Conservation (phyloP, 2,329 filamentous ascomycete species). For the Calonectria pseudoreteaudii region DNA sequence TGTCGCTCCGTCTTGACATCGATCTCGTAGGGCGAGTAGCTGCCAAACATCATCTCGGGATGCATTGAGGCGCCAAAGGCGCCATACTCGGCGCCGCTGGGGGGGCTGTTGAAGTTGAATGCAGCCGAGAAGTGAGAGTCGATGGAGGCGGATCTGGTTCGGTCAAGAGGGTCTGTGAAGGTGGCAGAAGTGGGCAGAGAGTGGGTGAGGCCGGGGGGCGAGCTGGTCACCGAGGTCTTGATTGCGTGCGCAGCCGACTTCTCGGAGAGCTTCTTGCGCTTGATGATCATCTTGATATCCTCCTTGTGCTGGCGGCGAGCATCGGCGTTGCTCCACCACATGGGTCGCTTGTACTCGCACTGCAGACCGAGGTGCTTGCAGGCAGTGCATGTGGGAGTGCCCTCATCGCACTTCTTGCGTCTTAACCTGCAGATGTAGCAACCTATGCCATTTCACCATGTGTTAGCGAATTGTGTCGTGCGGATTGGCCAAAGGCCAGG, state of each 20-base stretch:
- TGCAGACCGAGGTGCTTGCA: constrained; percentile 81
- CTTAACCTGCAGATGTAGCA: constrained; percentile 77
- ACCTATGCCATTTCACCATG: constrained; percentile 53
- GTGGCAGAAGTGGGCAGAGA: constrained; percentile 85
- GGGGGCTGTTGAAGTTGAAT: constrained; percentile 79
- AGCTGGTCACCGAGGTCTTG: constrained; percentile 66
- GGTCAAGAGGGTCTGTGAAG: constrained; percentile 79
- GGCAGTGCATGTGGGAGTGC: constrained; percentile 70
- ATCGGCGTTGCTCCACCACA: constrained; percentile 98
- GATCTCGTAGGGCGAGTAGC: constrained; percentile 86
- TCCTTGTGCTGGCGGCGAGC: constrained; percentile 90
- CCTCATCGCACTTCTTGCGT: constrained; percentile 78
- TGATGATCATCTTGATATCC: constrained; percentile 96
- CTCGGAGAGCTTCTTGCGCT: constrained; percentile 93
- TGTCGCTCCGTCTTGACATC: constrained; percentile 97
- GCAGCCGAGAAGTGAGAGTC: constrained; percentile 81
- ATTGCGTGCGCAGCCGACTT: constrained; percentile 73
- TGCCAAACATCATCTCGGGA: constrained; percentile 67
- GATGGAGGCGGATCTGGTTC: constrained; percentile 80
- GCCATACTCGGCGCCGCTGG: constrained; percentile 66
- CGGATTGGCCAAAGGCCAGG: constrained; percentile 14
- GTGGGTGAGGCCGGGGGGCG: constrained; percentile 83
- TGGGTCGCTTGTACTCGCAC: constrained; percentile 96
- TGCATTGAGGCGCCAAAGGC: constrained; percentile 74
- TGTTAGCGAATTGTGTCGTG: constrained; percentile 40